Conservation (phyloP, 139 green algal species). For the Pleodorina starrii region DNA sequence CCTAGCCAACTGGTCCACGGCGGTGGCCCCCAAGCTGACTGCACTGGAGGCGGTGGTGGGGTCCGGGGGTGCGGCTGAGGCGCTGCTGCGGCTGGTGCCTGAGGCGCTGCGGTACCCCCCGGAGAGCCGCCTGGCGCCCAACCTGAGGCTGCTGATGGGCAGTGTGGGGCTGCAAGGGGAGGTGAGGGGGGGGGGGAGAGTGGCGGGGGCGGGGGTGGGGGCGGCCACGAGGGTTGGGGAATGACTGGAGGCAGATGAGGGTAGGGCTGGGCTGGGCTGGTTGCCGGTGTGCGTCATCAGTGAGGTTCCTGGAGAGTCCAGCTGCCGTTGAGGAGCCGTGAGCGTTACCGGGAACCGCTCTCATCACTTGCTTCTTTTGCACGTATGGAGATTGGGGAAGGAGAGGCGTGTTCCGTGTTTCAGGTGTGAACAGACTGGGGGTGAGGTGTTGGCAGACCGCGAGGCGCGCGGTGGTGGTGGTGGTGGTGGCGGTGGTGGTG, state of each 20-base stretch:
- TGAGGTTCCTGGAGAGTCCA: neutral
- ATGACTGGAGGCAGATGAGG: no score
- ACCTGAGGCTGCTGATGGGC: slow-evolving; percentile 30
- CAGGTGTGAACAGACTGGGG: no score
- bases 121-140: slow-evolving; percentile 38
- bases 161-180: neutral
- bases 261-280: neutral
- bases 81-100: slow-evolving; percentile 14
- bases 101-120: slow-evolving; percentile 19
- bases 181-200: neutral
- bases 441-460: no score
- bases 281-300: neutral
- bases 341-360: no score
- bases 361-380: no score
- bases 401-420: no score
- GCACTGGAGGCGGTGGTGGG: slow-evolving; percentile 10
- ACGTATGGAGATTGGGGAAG: no score
- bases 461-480: no score
- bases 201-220: neutral
- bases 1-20: slow-evolving; percentile 15
- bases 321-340: neutral
- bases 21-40: slow-evolving; percentile 28
- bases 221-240: no score
- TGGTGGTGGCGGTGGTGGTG: no score
- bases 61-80: neutral